phyloP scores from a whole-genome alignment of 2,329 filamentous ascomycete genomes.

The Whalleya microplaca region DNA sequence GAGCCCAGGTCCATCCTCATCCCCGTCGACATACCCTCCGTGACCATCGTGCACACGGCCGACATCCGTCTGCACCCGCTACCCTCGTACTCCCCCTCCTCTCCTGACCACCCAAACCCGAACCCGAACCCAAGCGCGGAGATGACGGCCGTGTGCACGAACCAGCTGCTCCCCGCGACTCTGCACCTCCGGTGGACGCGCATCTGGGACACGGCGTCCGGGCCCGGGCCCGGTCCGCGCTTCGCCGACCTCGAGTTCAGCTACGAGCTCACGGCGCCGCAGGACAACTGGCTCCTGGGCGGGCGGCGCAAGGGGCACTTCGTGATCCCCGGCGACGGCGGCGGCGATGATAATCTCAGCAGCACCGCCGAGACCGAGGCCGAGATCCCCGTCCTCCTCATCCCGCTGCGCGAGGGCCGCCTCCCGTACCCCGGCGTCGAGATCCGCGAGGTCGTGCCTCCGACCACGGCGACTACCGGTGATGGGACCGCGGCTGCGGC shows the following conservation, averaged over 20 bases:
- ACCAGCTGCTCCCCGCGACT: slow-evolving; percentile 66
- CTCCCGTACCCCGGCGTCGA: slow-evolving; percentile 80
- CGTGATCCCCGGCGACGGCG: slow-evolving; percentile 51
- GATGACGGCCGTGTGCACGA: slow-evolving; percentile 54
- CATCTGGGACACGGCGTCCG: slow-evolving; percentile 59
- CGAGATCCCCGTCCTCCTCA: slow-evolving; percentile 71
- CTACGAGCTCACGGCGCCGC: slow-evolving; percentile 77
- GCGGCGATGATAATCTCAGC: slow-evolving; percentile 24
- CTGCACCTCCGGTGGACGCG: slow-evolving; percentile 67
- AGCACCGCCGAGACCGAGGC: slow-evolving; percentile 54
- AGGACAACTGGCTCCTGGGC: slow-evolving; percentile 83
- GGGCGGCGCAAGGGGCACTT: slow-evolving; percentile 82
- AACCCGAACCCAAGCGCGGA: too few relatives aligned
- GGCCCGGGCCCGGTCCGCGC: slow-evolving; percentile 33
- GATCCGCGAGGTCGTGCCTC: slow-evolving; percentile 63
- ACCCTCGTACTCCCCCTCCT: slow-evolving; percentile 32
- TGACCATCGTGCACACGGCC: slow-evolving; percentile 82
- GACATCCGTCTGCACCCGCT: slow-evolving; percentile 59
- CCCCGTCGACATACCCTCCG: slow-evolving; percentile 84
- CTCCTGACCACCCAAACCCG: slow-evolving; percentile 26
- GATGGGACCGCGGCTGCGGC: slow-evolving; percentile 22
- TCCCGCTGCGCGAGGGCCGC: slow-evolving; percentile 79
- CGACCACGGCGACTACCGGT: slow-evolving; percentile 24
- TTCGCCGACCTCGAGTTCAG: slow-evolving; percentile 71
- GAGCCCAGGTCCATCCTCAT: slow-evolving; percentile 73